phyloP scores from a whole-genome alignment of 164 flowering plant genomes.

The Warburgia ugandensis region DNA sequence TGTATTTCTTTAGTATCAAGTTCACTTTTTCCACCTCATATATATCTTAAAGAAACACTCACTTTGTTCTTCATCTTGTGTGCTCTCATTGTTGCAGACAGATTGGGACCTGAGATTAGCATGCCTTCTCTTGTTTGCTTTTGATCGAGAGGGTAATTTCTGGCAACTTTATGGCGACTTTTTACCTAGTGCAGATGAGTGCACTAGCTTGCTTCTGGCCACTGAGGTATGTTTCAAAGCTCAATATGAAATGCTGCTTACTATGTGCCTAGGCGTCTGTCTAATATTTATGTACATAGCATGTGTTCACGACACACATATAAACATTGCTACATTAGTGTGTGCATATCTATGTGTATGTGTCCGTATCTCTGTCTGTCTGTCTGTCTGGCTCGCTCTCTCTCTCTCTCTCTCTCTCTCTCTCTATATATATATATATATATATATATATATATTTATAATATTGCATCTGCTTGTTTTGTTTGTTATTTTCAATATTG shows the following conservation, averaged over 20 bases:
- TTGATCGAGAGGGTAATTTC: constrained; percentile 80
- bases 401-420: no score
- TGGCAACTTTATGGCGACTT: constrained; percentile 96
- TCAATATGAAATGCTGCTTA: not conserved
- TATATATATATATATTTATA: no score
- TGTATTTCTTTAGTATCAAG: not conserved
- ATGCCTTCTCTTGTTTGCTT: constrained; percentile 81
- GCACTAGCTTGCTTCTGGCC: constrained; percentile 84
- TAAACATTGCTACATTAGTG: no score
- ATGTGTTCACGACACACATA: no score
- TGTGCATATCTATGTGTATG: no score
- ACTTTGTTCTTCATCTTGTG: constrained; percentile 8
- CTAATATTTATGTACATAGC: not conserved
- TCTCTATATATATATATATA: no score
- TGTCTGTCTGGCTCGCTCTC: no score
- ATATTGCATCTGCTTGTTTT: no score
- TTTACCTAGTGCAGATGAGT: constrained; percentile 77
- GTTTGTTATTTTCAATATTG: no score
- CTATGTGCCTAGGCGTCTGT: not conserved
- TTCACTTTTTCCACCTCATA: no score
- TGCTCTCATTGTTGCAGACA: constrained; percentile 48
- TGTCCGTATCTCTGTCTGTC: no score
- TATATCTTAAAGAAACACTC: no score
- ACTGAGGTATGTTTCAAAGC: constrained; percentile 47
- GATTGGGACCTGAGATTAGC: constrained; percentile 98